Conservation (phyloP, 768 basidiomycete species). For the Neoboletus brunneissimus region DNA sequence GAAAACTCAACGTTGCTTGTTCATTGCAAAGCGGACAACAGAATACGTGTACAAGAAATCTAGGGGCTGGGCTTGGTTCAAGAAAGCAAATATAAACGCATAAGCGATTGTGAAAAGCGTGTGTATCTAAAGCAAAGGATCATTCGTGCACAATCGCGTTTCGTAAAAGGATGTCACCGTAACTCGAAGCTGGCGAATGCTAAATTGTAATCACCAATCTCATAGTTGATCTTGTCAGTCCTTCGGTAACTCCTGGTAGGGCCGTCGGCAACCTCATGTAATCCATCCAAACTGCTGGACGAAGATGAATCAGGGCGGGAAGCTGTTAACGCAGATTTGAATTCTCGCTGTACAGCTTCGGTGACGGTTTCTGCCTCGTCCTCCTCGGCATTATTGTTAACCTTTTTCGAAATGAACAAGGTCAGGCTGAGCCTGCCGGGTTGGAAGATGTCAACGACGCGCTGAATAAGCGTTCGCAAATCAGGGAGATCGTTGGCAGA, state of each 20-base stretch:
- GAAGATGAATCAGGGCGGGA: constrained; percentile 24
- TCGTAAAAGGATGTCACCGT: constrained; percentile 27
- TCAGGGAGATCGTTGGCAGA: constrained; percentile 56
- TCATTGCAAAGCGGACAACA: constrained; percentile 18
- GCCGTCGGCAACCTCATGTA: constrained; percentile 15
- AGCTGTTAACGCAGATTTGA: constrained; percentile 58
- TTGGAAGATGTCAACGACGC: constrained; percentile 91
- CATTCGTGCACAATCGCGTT: constrained; percentile 13
- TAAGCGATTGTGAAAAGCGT: constrained; percentile 11
- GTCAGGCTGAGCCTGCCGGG: constrained; percentile 84
- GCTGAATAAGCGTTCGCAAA: constrained; percentile 75
- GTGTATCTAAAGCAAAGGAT: constrained; percentile 24
- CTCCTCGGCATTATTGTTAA: constrained; percentile 40
- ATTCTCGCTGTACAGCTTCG: constrained; percentile 73
- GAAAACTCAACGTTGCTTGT: constrained; percentile 15
- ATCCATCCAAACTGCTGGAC: constrained; percentile 18
- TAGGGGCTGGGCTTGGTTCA: constrained; percentile 1
- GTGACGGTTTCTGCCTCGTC: constrained; percentile 53
- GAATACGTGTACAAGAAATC: constrained; percentile 16
- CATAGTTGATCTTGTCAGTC: constrained; percentile 98
- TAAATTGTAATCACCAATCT: constrained; percentile 89
- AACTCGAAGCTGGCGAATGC: constrained; percentile 86
- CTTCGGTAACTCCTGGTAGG: constrained; percentile 56
- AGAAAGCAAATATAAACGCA: constrained; percentile 19
- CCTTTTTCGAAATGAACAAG: constrained; percentile 78